Base-by-base conservation (phyloP, 108 stramenopile genomes). In the Skeletonema tropicum region DNA sequence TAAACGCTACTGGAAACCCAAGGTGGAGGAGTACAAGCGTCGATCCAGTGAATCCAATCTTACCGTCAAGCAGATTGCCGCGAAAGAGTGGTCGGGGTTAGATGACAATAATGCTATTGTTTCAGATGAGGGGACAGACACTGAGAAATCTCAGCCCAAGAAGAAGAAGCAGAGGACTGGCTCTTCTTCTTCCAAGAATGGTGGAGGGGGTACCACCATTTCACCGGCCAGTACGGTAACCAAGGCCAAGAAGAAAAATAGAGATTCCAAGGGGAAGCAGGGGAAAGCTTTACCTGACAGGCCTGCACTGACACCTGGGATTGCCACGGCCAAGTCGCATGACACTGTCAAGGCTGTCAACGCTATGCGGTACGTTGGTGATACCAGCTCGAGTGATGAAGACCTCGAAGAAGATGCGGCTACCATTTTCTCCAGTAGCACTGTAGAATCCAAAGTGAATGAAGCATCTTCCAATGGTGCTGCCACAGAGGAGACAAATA, bases 1-100 rank as follows among this genome's bases (percentile, higher is more conserved):
- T 19, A 85, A 85, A 73, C 33, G 84, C 26, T 82, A 72, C 36
- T 85, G 84, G 84, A 85, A 85, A 80, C 80, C 80, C 41, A 80
- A 74, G 68, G 52, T 74, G 13, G 79, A 80, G 32, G 79, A 80
- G 65, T n/a, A 74, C 23, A 67, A 61, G 55, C 71, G 62, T 60
- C 75, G 64, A 8, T 61, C 57, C 9, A 42, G 49, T n/a, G 45
- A 42, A 19, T 25, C 36, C 9, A 33, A 21, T 49, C 64, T 57
- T 25, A 38, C 42, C 31, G 48, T 35, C 62, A 21, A 38, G 60
- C 41, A 14, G 19, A 32, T 55, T 55, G 60, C 46, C 12, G 42
- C 29, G 38, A 41, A 39, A 57, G 35, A 19, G 45, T 23, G 61
- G 62, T 11, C 29, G 26, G 52, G 52, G 5, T 55, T 55, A 2